Evolutionary conservation across 129 eudicot species (phyloP).

Genomic region (Flaveria sonorensis): DNA sequence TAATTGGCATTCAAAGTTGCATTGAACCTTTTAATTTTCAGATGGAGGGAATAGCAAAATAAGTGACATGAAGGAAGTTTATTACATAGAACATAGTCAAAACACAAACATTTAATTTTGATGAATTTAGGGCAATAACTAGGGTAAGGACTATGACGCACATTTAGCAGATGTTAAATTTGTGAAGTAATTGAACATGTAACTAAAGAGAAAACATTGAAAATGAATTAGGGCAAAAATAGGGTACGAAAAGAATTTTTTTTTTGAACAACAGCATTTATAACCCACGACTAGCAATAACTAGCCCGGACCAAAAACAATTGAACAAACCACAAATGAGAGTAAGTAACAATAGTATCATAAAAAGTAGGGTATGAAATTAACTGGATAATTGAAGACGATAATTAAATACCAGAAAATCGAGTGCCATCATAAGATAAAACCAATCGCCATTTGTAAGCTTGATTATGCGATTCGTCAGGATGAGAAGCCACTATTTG

Average conservation of each 20-base stretch:
- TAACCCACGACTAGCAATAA: too few species aligned
- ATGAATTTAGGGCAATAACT: background rate
- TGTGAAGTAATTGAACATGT: too few species aligned
- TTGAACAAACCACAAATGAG: too few species aligned
- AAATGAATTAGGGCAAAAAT: too few species aligned
- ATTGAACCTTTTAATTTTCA: too few species aligned
- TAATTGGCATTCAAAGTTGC: too few species aligned
- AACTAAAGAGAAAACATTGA: too few species aligned
- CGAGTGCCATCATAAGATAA: slow-evolving; percentile 80
- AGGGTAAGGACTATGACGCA: too few species aligned
- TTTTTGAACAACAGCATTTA: too few species aligned
- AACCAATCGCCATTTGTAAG: slow-evolving; percentile 75
- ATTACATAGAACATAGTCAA: background rate
- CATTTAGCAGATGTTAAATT: background rate
- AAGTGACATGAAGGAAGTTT: background rate
- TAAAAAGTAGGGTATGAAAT: background rate
- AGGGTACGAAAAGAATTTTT: too few species aligned
- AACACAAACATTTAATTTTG: background rate
- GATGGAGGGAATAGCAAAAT: too few species aligned
- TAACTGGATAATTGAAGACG: background rate
- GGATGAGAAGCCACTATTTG: slow-evolving; percentile 6
- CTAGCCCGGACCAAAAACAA: too few species aligned
- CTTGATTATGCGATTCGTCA: background rate
- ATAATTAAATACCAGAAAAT: slow-evolving; percentile 50
- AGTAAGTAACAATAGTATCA: background rate